Percentiles rank a stretch among this genome's conserved stretches.
Evolutionary conservation across 257 asterid species (phyloP).

Genomic region (Ajuga chamaepitys): DNA sequence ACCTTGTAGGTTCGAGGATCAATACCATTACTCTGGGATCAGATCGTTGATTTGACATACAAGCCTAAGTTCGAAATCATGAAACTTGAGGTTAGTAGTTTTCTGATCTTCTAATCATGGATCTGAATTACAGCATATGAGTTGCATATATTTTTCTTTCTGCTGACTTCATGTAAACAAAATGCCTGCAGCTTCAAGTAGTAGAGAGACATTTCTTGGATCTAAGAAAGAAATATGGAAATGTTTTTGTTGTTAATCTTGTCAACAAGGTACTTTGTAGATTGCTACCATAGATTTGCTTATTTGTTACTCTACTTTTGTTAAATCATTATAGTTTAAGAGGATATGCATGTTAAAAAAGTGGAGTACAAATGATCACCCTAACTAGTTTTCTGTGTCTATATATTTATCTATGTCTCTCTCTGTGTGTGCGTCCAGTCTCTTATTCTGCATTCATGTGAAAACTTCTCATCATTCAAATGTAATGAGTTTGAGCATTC

Average conservation of each 20-base stretch:
- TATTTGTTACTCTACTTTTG: too few relatives aligned
- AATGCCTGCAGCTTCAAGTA: slow-evolving; percentile 56
- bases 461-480: too few relatives aligned
- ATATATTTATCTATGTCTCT: too few relatives aligned
- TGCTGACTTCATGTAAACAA: not conserved
- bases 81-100: slow-evolving; percentile 49
- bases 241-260: slow-evolving; percentile 73
- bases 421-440: too few relatives aligned
- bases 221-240: slow-evolving; percentile 77
- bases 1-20: slow-evolving; percentile 82
- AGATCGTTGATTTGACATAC: slow-evolving; percentile 90
- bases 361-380: too few relatives aligned
- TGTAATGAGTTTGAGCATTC: too few relatives aligned
- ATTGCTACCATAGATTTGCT: too few relatives aligned
- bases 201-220: slow-evolving; percentile 78
- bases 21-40: slow-evolving; percentile 92
- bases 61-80: slow-evolving; percentile 75
- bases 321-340: too few relatives aligned
- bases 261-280: slow-evolving; percentile 74
- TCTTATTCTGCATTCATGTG: too few relatives aligned
- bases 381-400: too few relatives aligned
- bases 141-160: not conserved
- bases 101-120: slow-evolving; percentile 10
- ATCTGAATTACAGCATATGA: not conserved
- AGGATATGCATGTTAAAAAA: too few relatives aligned